Evolutionary conservation across 2,329 filamentous ascomycete species (phyloP).

Genomic region (Helotiales sp.): DNA sequence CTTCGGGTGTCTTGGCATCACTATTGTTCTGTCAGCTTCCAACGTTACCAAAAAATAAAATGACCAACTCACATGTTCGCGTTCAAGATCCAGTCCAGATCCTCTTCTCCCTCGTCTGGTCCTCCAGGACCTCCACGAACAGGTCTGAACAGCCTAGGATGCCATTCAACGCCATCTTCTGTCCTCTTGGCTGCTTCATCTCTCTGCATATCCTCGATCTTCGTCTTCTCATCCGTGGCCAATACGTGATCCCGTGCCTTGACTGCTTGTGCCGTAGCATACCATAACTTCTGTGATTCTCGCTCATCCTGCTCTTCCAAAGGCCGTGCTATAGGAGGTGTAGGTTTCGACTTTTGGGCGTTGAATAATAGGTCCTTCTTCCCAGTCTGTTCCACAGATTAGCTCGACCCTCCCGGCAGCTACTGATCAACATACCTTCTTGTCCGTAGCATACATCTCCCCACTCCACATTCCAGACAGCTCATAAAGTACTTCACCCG

Average conservation of each 20-base stretch:
- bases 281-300: slow-evolving; percentile 89
- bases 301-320: slow-evolving; percentile 84
- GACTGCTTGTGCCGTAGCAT: slow-evolving; percentile 77
- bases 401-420: neutral
- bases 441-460: slow-evolving; percentile 89
- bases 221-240: slow-evolving; percentile 94
- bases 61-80: slow-evolving; percentile 67
- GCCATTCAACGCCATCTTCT: slow-evolving; percentile 82
- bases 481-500: slow-evolving; percentile 86
- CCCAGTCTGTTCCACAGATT: slow-evolving; percentile 62
- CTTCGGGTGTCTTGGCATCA: slow-evolving; percentile 64
- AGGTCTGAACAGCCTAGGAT: slow-evolving; percentile 78
- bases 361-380: slow-evolving; percentile 91
- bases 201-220: slow-evolving; percentile 89
- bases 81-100: slow-evolving; percentile 93
- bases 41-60: neutral
- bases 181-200: slow-evolving; percentile 80
- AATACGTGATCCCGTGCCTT: slow-evolving; percentile 81
- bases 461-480: slow-evolving; percentile 91
- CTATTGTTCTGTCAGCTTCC: slow-evolving; percentile 38
- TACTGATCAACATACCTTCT: slow-evolving; percentile 56
- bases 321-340: slow-evolving; percentile 71
- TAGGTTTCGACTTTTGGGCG: slow-evolving; percentile 74
- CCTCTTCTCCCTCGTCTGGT: slow-evolving; percentile 78
- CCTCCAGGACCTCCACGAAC: slow-evolving; percentile 71